Evolutionary conservation across 164 flowering plant genomes (phyloP).

Genomic region (Nelumbo lutea): DNA sequence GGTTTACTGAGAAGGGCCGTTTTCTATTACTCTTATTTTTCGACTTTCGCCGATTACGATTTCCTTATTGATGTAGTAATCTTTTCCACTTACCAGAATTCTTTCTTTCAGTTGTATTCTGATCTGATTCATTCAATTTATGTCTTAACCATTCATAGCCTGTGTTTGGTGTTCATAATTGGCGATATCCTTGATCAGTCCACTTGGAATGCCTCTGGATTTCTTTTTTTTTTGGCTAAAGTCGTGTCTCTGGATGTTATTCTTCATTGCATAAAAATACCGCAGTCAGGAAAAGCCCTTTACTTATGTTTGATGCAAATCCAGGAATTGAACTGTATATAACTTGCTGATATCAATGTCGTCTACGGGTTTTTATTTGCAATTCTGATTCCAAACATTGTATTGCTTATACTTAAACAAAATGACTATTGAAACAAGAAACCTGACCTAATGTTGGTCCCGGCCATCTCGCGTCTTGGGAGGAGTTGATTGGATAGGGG

Average conservation of each 20-base stretch:
- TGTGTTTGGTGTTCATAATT: neutral
- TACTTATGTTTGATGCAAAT: too few species aligned
- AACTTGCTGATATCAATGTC: neutral
- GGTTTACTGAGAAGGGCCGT: neutral
- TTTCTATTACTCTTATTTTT: neutral
- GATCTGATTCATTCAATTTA: neutral
- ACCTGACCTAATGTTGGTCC: too few species aligned
- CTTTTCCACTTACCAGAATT: too few species aligned
- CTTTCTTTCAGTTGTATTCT: too few species aligned
- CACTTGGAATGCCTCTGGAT: neutral
- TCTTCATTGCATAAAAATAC: too few species aligned
- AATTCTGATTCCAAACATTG: neutral
- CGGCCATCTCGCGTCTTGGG: too few species aligned
- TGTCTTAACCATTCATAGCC: neutral
- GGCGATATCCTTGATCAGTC: neutral
- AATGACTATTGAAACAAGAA: too few species aligned
- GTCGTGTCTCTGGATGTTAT: too few species aligned
- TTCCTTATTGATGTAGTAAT: too few species aligned
- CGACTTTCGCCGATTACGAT: too few species aligned
- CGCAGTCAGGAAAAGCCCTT: neutral
- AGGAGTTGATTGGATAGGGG: too few species aligned
- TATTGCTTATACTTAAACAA: neutral
- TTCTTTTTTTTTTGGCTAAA: too few species aligned
- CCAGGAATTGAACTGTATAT: neutral
- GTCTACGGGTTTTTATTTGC: neutral